Percentiles rank a stretch among this genome's conserved stretches.
phyloP scores from a whole-genome alignment of 2,329 filamentous ascomycete species.

The Escovopsis sp. region DNA sequence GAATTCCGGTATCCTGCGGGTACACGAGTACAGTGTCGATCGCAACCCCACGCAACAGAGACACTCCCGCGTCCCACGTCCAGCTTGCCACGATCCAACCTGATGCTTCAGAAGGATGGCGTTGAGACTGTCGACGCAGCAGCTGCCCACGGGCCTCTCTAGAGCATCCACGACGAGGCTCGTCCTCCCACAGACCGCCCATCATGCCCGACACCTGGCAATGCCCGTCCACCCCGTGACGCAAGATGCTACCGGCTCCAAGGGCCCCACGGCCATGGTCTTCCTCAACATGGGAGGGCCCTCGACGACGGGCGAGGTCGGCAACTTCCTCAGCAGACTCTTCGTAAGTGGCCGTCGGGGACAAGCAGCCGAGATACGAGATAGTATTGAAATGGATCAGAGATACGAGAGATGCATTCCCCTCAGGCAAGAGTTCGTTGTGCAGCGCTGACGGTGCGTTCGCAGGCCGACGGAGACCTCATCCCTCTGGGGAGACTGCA shows the following conservation, averaged over 20 bases:
- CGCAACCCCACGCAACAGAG: background rate
- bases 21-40: too few species aligned
- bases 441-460: conserved; percentile 3
- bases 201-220: conserved; percentile 19
- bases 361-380: too few species aligned
- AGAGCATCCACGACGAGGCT: conserved; percentile 13
- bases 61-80: too few species aligned
- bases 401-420: background rate
- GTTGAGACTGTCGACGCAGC: conserved; percentile 15
- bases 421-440: background rate
- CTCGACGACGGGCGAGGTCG: conserved; percentile 74
- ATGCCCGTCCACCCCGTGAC: conserved; percentile 56
- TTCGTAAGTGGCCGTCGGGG: conserved; percentile 68
- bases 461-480: conserved; percentile 74
- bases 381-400: too few species aligned
- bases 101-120: conserved; percentile 13
- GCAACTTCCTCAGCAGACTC: conserved; percentile 74
- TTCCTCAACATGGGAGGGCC: conserved; percentile 99
- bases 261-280: conserved; percentile 91
- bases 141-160: conserved; percentile 14
- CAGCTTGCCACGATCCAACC: background rate
- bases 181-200: conserved; percentile 15
- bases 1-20: too few species aligned
- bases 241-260: conserved; percentile 51
- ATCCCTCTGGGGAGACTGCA: conserved; percentile 92